A percentile compares a stretch with the other conserved stretches of the same genome.
Conservation (phyloP, 2,329 filamentous ascomycete genomes). For the Diaporthe ampelina region DNA sequence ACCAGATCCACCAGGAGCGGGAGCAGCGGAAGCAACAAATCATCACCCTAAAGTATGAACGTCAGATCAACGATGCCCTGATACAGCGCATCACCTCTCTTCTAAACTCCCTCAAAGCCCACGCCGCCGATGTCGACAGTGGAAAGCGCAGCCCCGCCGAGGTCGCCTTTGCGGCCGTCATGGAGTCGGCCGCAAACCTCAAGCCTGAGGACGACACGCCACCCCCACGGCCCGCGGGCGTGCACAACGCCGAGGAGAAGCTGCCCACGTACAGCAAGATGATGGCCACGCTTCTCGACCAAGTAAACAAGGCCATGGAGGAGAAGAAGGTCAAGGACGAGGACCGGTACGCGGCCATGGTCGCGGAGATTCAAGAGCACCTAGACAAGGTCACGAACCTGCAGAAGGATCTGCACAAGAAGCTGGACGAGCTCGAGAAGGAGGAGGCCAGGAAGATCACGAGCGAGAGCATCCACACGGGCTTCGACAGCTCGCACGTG, state of each 20-base stretch:
- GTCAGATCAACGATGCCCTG: constrained; percentile 91
- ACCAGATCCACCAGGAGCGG: constrained; percentile 94
- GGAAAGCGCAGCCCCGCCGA: constrained; percentile 76
- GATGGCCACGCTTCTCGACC: constrained; percentile 96
- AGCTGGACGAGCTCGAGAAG: constrained; percentile 85
- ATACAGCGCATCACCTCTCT: constrained; percentile 86
- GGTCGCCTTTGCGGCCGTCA: constrained; percentile 88
- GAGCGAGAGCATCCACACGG: constrained; percentile 88
- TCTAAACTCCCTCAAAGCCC: constrained; percentile 79
- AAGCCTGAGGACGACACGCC: constrained; percentile 82
- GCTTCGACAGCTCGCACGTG: constrained; percentile 90
- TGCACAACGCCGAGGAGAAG: constrained; percentile 80
- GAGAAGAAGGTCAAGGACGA: constrained; percentile 76
- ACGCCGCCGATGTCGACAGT: constrained; percentile 76
- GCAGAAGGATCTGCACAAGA: constrained; percentile 80
- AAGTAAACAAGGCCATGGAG: constrained; percentile 88
- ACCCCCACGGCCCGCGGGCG: constrained; percentile 80
- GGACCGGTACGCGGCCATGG: constrained; percentile 80
- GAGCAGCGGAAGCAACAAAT: constrained; percentile 89
- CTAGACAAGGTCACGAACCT: constrained; percentile 82
- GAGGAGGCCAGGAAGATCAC: constrained; percentile 93
- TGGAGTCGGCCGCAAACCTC: constrained; percentile 79
- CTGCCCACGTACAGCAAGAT: constrained; percentile 94
- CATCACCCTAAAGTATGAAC: constrained; percentile 91
- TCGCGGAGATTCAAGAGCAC: constrained; percentile 83